Evolutionary conservation across 768 basidiomycete genomes (phyloP).

Genomic region (Fibroporia radiculosa): DNA sequence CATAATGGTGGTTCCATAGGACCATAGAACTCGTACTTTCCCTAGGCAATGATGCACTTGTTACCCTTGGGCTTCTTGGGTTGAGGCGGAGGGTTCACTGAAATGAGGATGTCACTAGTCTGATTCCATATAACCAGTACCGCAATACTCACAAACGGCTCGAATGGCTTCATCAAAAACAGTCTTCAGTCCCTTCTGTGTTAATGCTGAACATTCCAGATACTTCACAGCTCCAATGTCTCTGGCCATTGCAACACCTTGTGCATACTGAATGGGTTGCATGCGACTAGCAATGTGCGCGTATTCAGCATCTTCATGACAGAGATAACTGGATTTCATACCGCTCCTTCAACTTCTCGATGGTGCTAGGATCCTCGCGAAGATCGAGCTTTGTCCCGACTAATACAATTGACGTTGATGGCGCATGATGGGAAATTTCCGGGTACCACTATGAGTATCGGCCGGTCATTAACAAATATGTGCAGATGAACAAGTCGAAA

Average conservation of each 20-base stretch:
- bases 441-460: constrained; percentile 70
- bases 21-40: constrained; percentile 28
- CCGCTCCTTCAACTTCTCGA: constrained; percentile 91
- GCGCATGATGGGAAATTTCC: constrained; percentile 96
- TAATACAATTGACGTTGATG: constrained; percentile 85
- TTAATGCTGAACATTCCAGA: constrained; percentile 90
- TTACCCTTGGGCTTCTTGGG: constrained; percentile 38
- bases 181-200: constrained; percentile 97
- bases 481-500: constrained; percentile 1
- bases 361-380: constrained; percentile 88
- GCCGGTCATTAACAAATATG: constrained; percentile 9
- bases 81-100: constrained; percentile 71
- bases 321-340: constrained; percentile 26
- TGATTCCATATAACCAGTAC: not conserved
- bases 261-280: constrained; percentile 87
- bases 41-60: constrained; percentile 74
- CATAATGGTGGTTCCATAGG: constrained; percentile 50
- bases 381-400: constrained; percentile 98
- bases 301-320: constrained; percentile 1
- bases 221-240: constrained; percentile 97
- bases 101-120: not conserved
- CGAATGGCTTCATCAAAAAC: constrained; percentile 99
- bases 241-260: constrained; percentile 85
- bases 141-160: constrained; percentile 73
- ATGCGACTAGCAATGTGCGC: constrained; percentile 60